These are phyloP conservation scores for Fusarium nurragi DNA, from an alignment of 2,329 filamentous ascomycete species.

Conservation along the genomic window DNA sequence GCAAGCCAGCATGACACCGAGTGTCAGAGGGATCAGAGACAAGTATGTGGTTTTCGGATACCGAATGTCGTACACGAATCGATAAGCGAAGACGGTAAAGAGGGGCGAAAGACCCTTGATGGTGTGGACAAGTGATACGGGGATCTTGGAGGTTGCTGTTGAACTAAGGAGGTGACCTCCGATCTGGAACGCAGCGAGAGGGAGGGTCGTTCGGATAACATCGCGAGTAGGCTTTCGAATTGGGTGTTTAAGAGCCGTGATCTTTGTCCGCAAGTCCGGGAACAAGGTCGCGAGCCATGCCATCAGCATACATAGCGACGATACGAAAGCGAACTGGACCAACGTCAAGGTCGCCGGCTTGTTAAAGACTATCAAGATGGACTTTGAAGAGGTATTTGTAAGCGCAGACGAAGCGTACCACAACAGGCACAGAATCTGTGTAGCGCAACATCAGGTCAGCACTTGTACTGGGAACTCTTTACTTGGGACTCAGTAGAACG, in stretches of 20 bases:
- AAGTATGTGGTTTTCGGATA: slow-evolving; percentile 90
- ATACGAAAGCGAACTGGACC: slow-evolving; percentile 93
- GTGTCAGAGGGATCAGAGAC: slow-evolving; percentile 87
- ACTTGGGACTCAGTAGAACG: slow-evolving; percentile 18
- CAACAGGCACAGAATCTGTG: slow-evolving; percentile 81
- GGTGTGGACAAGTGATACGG: slow-evolving; percentile 95
- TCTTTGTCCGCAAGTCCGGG: slow-evolving; percentile 72
- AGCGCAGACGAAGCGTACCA: slow-evolving; percentile 97
- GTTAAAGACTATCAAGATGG: slow-evolving; percentile 89
- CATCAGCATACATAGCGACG: slow-evolving; percentile 83
- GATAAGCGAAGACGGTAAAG: slow-evolving; percentile 94
- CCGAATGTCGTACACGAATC: slow-evolving; percentile 85
- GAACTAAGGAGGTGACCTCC: slow-evolving; percentile 93
- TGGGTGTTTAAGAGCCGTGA: slow-evolving; percentile 84
- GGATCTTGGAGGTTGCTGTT: slow-evolving; percentile 92
- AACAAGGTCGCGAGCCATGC: slow-evolving; percentile 79
- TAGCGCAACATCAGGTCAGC: slow-evolving; percentile 44
- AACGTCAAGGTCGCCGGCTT: slow-evolving; percentile 92
- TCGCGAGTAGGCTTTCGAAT: slow-evolving; percentile 83
- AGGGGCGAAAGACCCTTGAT: slow-evolving; percentile 97
- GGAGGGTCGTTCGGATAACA: slow-evolving; percentile 87
- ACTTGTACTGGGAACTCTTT: slow-evolving; percentile 17
- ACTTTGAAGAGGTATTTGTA: slow-evolving; percentile 97
- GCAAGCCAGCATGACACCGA: slow-evolving; percentile 96
- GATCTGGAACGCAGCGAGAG: slow-evolving; percentile 91